Evolutionary conservation across 1,139 yeast species (phyloP).

Genomic region (Taphrina communis): DNA sequence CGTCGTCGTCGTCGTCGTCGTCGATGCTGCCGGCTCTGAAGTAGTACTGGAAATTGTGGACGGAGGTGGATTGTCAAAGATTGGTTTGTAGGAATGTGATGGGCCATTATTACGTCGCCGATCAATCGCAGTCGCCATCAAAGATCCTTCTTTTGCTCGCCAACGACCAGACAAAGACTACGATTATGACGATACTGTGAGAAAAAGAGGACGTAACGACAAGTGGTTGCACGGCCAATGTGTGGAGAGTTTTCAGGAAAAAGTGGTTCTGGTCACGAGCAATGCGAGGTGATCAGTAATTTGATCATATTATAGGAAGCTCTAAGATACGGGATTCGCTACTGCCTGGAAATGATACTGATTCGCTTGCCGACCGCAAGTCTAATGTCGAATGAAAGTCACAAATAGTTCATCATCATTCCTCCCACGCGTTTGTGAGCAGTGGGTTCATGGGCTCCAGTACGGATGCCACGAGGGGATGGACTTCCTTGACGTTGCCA

Average conservation of each 20-base stretch:
- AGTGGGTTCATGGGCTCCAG: slow-evolving; percentile 15
- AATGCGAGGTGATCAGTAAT: too few relatives aligned
- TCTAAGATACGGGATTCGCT: too few relatives aligned
- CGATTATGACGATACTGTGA: too few relatives aligned
- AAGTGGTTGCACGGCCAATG: too few relatives aligned
- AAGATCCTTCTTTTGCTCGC: too few relatives aligned
- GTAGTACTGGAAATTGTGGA: neutral
- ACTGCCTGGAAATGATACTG: too few relatives aligned
- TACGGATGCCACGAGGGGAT: slow-evolving; percentile 7
- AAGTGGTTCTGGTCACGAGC: too few relatives aligned
- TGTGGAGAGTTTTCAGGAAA: too few relatives aligned
- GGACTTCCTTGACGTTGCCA: slow-evolving; percentile 12
- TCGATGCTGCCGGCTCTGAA: neutral
- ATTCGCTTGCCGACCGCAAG: too few relatives aligned
- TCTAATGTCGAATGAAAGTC: neutral
- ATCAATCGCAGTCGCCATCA: slow-evolving; percentile 21
- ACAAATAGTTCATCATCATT: neutral
- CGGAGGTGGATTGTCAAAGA: neutral
- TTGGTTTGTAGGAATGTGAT: slow-evolving; percentile 3
- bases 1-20: neutral
- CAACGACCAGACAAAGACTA: too few relatives aligned
- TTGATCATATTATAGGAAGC: too few relatives aligned
- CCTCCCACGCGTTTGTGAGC: slow-evolving; percentile 13
- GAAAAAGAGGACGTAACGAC: too few relatives aligned
- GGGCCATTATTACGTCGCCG: slow-evolving; percentile 37